Conservation (phyloP, 345 rosid genomes). For the Iberis pinnata region DNA sequence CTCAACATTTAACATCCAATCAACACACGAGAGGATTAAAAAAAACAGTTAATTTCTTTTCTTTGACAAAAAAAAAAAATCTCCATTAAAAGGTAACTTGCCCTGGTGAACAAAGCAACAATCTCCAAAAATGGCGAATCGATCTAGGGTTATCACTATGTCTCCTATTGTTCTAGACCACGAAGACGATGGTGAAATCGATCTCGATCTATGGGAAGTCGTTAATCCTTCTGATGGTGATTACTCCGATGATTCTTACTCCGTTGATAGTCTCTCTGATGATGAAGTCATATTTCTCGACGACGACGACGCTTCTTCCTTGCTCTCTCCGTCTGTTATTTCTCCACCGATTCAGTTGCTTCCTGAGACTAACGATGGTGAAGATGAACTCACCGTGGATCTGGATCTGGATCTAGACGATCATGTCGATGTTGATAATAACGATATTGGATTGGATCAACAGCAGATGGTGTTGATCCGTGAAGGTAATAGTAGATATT, state of each 20-base stretch:
- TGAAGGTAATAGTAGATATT: not conserved
- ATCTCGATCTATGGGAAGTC: constrained; percentile 38
- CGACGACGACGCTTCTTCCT: constrained; percentile 15
- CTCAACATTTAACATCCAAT: too few relatives aligned
- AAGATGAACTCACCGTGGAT: constrained; percentile 11
- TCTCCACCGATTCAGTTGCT: constrained; percentile 7
- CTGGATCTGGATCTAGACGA: constrained; percentile 4
- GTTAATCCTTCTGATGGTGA: constrained; percentile 36
- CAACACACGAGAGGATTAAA: too few relatives aligned
- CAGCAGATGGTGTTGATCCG: not conserved
- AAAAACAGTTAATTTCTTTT: too few relatives aligned
- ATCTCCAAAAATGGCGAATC: constrained; percentile 20
- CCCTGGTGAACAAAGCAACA: constrained; percentile 4
- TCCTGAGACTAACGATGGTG: not conserved
- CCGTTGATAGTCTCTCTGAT: constrained; percentile 31
- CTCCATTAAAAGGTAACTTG: constrained; percentile 23
- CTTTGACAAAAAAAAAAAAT: too few relatives aligned
- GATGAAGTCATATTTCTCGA: constrained; percentile 27
- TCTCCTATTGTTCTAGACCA: constrained; percentile 21
- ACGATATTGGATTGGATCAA: constrained; percentile 1
- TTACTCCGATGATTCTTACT: constrained; percentile 34
- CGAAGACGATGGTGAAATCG: too few relatives aligned
- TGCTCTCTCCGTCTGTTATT: not conserved
- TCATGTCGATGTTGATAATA: not conserved
- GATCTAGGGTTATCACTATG: constrained; percentile 27